Evolutionary conservation across 1,139 yeast species (phyloP), one percentile per base, ranked within the genome.

Genomic region (Yamadazyma songkhlaensis): DNA sequence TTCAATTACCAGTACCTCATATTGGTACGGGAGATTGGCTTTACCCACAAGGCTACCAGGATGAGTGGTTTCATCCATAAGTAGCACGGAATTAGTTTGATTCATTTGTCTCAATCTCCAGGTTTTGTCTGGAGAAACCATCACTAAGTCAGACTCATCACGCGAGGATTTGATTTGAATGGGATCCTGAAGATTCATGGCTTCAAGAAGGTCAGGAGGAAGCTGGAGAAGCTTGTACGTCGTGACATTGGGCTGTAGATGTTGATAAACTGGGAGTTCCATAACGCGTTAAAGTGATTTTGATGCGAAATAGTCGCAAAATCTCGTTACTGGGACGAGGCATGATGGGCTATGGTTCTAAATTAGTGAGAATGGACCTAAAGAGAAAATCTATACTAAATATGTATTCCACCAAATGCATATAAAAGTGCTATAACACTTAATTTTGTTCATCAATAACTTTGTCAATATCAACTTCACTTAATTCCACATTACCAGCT

Each of bases 61-160:
- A 8, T 23, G n/a, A 6, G 49, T 47, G 50, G 54, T 44, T 35
- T 65, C 60, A 25, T 67, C 62, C 56, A 79, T 59, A 25, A 89
- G 49, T 48, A 88, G 57, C 9, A 85, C 81, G 1, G 94, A 76
- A 56, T 90, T 89, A 8, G 96, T 85, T 57, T 90, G 97, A 55
- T 87, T 86, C 69, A 86, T 82, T 50, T 84, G 90, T 34, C 90
- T 72, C 14, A 89, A 54, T 38, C 68, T 68, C 75, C 79, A 88
- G 0, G 95, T 84, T 38, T 67, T 59, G 29, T 62, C 48, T 7
- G 61, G 51, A 1, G 94, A 76, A 43, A 90, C 82, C n/a, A 86
- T 56, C 21, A 81, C 85, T 17, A 84, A 69, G 31, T 74, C 74
- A 15, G 69, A 58, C 6, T 61, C 45, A 4, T 55, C 51, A 9